Percentiles rank a stretch among this genome's conserved stretches.
These are phyloP conservation scores for Puccinia triticina DNA, from an alignment of 1,284 basidiomycete genomes.

Conservation along the genomic window DNA sequence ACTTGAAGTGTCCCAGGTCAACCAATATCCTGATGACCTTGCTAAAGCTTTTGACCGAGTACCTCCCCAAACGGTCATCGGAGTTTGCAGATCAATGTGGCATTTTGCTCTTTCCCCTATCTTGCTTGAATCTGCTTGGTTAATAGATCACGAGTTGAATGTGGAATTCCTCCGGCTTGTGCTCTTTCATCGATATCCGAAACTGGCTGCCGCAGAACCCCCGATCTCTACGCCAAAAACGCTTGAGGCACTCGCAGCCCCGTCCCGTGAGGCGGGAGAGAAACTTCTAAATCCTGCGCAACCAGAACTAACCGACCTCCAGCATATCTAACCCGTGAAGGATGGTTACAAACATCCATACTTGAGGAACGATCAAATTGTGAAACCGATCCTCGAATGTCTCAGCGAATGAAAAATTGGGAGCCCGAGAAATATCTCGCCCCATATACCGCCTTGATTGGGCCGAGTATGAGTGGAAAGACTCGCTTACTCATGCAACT, in stretches of 20 bases:
- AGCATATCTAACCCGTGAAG: not conserved
- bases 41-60: not conserved
- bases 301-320: not conserved
- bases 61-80: not conserved
- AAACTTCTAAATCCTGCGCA: not conserved
- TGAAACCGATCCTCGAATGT: not conserved
- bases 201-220: not conserved
- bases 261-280: not conserved
- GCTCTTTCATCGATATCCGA: not conserved
- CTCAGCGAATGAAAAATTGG: no score
- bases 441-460: slow-evolving; percentile 1
- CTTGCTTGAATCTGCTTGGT: not conserved
- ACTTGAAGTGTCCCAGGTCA: not conserved
- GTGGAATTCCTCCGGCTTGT: not conserved
- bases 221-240: not conserved
- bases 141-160: not conserved
- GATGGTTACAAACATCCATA: not conserved
- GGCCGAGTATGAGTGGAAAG: not conserved
- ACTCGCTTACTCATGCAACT: not conserved
- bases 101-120: not conserved
- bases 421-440: no score
- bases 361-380: not conserved
- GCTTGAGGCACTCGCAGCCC: not conserved
- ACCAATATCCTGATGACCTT: not conserved
- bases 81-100: not conserved